Conservation (phyloP, 2,329 filamentous ascomycete genomes). For the Ophiostoma ips region DNA sequence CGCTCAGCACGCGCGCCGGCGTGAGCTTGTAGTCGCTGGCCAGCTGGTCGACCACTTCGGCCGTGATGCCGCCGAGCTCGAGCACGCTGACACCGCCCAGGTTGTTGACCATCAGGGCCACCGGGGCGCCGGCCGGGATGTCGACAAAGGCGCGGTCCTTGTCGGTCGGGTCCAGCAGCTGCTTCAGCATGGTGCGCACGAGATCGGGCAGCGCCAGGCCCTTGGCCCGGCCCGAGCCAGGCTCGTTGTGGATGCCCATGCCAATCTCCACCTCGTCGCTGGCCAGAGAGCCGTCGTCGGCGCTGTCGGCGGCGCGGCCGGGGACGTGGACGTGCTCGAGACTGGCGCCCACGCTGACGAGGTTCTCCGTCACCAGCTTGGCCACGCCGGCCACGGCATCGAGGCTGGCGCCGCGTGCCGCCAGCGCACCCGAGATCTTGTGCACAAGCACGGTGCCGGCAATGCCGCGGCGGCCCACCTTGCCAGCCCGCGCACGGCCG, state of each 20-base stretch:
- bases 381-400: conserved; percentile 62
- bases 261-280: conserved; percentile 48
- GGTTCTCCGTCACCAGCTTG: conserved; percentile 55
- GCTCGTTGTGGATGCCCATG: conserved; percentile 69
- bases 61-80: conserved; percentile 57
- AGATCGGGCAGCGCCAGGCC: conserved; percentile 39
- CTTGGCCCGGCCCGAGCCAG: conserved; percentile 38
- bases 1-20: conserved; percentile 50
- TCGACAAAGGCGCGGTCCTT: conserved; percentile 56
- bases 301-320: conserved; percentile 44
- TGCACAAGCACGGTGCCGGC: conserved; percentile 84
- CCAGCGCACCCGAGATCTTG: conserved; percentile 77
- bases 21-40: conserved; percentile 40
- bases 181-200: conserved; percentile 51
- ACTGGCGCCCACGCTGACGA: conserved; percentile 75
- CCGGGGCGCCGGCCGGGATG: conserved; percentile 47
- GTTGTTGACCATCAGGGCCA: conserved; percentile 62
- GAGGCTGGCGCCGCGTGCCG: conserved; percentile 53
- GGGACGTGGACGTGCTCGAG: conserved; percentile 89
- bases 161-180: conserved; percentile 53
- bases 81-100: conserved; percentile 62
- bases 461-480: conserved; percentile 81
- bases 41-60: conserved; percentile 53
- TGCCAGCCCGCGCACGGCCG: conserved; percentile 67
- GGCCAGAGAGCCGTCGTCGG: conserved; percentile 38